Conservation (phyloP, 495 filamentous ascomycete genomes). For the Eremomyces bilateralis region DNA sequence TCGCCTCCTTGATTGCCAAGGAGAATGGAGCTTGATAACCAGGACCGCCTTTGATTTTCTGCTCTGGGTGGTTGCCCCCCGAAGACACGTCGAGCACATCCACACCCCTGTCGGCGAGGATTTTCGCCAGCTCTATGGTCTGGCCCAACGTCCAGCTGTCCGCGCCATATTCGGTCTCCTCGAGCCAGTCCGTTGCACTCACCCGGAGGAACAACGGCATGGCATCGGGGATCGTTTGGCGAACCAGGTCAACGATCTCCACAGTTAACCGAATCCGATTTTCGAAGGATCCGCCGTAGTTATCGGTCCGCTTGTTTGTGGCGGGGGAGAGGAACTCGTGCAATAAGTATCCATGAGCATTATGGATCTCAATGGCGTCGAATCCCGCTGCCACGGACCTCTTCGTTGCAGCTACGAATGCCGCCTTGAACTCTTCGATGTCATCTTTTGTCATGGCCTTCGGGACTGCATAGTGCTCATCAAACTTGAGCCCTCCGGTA, state of each 20-base stretch:
- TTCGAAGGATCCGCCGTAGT: slow-evolving; percentile 27
- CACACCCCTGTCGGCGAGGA: slow-evolving; percentile 41
- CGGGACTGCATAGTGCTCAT: slow-evolving; percentile 25
- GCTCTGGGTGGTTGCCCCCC: slow-evolving; percentile 38
- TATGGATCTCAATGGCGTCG: slow-evolving; percentile 32
- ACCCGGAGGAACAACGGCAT: slow-evolving; percentile 51
- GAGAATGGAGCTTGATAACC: slow-evolving; percentile 46
- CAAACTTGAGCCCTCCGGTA: slow-evolving; percentile 26
- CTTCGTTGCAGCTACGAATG: slow-evolving; percentile 36
- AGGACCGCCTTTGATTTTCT: slow-evolving; percentile 29
- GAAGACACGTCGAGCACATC: slow-evolving; percentile 60
- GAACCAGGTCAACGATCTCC: slow-evolving; percentile 31
- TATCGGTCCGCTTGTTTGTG: slow-evolving; percentile 20
- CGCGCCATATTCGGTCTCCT: slow-evolving; percentile 25
- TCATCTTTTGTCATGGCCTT: slow-evolving; percentile 37
- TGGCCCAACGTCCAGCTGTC: slow-evolving; percentile 45
- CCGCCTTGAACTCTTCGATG: slow-evolving; percentile 37
- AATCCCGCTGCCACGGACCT: slow-evolving; percentile 45
- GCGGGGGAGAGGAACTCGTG: slow-evolving; percentile 19
- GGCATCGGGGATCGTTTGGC: slow-evolving; percentile 29
- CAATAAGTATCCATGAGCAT: slow-evolving; percentile 20
- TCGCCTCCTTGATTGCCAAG: slow-evolving; percentile 27
- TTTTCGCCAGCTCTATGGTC: slow-evolving; percentile 36
- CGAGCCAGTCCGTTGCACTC: slow-evolving; percentile 53
- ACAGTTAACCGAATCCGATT: slow-evolving; percentile 29